Percentiles rank a stretch among this genome's conserved stretches.
Evolutionary conservation across 2,329 filamentous ascomycete species (phyloP).

Genomic region (Didymella arachidicola): DNA sequence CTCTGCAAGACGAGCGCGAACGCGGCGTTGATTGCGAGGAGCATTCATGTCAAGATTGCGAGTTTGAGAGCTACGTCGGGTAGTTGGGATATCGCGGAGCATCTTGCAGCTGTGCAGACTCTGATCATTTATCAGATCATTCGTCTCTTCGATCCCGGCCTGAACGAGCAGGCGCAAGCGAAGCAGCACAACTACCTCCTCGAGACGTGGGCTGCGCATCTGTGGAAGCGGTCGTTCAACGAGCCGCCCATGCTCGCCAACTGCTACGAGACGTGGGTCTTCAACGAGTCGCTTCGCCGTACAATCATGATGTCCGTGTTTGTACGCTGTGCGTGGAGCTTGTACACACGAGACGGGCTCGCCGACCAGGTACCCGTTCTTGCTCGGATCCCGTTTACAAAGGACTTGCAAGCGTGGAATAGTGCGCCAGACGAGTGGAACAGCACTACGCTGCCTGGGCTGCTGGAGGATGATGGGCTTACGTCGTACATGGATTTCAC

Average conservation of each 20-base stretch:
- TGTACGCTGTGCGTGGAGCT: slow-evolving; percentile 35
- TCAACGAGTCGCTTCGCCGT: slow-evolving; percentile 41
- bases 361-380: slow-evolving; percentile 37
- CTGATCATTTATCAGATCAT: slow-evolving; percentile 46
- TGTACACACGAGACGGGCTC: slow-evolving; percentile 29
- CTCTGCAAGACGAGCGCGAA: slow-evolving; percentile 35
- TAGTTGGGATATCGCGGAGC: slow-evolving; percentile 35
- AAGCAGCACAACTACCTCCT: slow-evolving; percentile 34
- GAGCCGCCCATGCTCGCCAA: slow-evolving; percentile 5
- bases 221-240: slow-evolving; percentile 36
- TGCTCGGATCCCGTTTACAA: slow-evolving; percentile 31
- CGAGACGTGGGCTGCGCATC: slow-evolving; percentile 37
- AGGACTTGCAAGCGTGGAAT: slow-evolving; percentile 30
- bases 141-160: slow-evolving; percentile 37
- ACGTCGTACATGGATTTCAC: slow-evolving; percentile 36
- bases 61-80: slow-evolving; percentile 22
- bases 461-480: slow-evolving; percentile 25
- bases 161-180: slow-evolving; percentile 26
- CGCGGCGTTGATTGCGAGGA: slow-evolving; percentile 24
- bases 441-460: slow-evolving; percentile 1
- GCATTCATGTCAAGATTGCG: slow-evolving; percentile 35
- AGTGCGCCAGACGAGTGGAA: slow-evolving; percentile 25
- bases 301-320: slow-evolving; percentile 42
- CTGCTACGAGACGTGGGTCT: slow-evolving; percentile 31
- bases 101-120: slow-evolving; percentile 44